Conservation (phyloP, 495 filamentous ascomycete genomes). For the Evansstolkia leycettana region DNA sequence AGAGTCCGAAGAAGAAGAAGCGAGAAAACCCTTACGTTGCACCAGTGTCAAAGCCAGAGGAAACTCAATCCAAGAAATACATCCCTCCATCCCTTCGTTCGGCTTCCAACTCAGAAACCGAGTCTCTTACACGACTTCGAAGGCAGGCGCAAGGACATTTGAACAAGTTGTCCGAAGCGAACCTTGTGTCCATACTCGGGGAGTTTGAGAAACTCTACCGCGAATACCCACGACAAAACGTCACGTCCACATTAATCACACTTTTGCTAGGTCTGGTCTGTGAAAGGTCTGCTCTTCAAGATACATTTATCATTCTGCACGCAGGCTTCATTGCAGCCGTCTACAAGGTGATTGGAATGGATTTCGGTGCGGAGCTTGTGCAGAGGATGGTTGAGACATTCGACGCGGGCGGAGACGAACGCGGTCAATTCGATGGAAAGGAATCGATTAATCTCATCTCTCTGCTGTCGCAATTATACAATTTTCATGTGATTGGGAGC, state of each 20-base stretch:
- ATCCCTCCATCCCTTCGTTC: constrained; percentile 77
- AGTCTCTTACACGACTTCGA: constrained; percentile 55
- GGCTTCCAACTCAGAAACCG: constrained; percentile 45
- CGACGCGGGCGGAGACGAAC: constrained; percentile 25
- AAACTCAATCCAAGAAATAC: constrained; percentile 48
- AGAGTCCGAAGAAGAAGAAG: constrained; percentile 21
- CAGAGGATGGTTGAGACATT: constrained; percentile 66
- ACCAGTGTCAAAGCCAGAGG: constrained; percentile 24
- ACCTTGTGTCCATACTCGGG: constrained; percentile 63
- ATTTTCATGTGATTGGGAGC: constrained; percentile 74
- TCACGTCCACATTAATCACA: constrained; percentile 65
- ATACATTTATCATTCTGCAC: constrained; percentile 82
- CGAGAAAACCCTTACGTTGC: constrained; percentile 55
- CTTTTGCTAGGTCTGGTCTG: constrained; percentile 63
- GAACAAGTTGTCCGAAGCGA: constrained; percentile 87
- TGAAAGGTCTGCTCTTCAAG: constrained; percentile 62
- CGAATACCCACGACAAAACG: constrained; percentile 66
- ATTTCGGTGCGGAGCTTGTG: constrained; percentile 76
- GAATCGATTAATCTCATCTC: constrained; percentile 68
- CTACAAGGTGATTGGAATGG: constrained; percentile 75
- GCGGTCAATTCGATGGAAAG: constrained; percentile 43
- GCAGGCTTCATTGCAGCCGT: constrained; percentile 82
- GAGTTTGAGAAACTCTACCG: constrained; percentile 77
- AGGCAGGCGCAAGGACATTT: constrained; percentile 78
- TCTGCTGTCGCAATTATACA: constrained; percentile 79